These are phyloP conservation scores for Lipomyces starkeyi DNA, from an alignment of 805 yeast species.

Conservation along the genomic window DNA sequence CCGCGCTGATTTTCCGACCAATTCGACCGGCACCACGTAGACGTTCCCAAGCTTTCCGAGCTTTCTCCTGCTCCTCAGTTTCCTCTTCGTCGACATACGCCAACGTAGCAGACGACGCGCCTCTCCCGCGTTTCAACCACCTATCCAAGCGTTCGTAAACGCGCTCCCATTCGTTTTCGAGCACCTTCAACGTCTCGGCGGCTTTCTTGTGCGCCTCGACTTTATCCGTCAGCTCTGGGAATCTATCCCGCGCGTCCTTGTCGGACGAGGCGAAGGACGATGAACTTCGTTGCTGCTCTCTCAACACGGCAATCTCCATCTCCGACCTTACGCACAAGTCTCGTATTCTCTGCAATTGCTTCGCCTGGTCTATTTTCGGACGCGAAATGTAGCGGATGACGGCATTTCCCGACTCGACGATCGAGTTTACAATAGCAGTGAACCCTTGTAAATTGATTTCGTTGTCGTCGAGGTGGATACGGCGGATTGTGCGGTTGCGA, in stretches of 20 bases:
- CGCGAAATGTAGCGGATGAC: slow-evolving; percentile 16
- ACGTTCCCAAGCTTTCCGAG: slow-evolving; percentile 26
- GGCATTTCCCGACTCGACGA: slow-evolving; percentile 25
- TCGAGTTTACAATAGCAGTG: slow-evolving; percentile 34
- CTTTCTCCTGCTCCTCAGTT: slow-evolving; percentile 22
- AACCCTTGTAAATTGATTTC: slow-evolving; percentile 39
- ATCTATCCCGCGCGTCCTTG: slow-evolving; percentile 6
- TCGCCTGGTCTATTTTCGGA: slow-evolving; percentile 25
- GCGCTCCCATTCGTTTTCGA: slow-evolving; percentile 36
- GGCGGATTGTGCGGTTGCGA: slow-evolving; percentile 31
- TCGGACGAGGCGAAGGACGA: slow-evolving; percentile 11
- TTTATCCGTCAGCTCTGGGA: slow-evolving; percentile 23
- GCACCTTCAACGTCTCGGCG: slow-evolving; percentile 27
- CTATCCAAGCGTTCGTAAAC: slow-evolving; percentile 30
- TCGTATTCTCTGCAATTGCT: slow-evolving; percentile 22
- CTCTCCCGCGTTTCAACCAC: slow-evolving; percentile 11
- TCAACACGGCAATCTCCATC: slow-evolving; percentile 27
- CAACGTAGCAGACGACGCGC: neutral
- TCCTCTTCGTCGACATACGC: slow-evolving; percentile 7
- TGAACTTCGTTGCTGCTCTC: slow-evolving; percentile 20
- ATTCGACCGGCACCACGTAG: slow-evolving; percentile 16
- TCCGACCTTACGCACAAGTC: slow-evolving; percentile 22
- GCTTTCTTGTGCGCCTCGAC: slow-evolving; percentile 29
- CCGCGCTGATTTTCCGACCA: slow-evolving; percentile 33
- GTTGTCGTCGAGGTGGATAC: slow-evolving; percentile 39